Percentiles rank a stretch among this genome's conserved stretches.
phyloP scores from a whole-genome alignment of 169 alveolate species.

The Amoebophrya sp. region DNA sequence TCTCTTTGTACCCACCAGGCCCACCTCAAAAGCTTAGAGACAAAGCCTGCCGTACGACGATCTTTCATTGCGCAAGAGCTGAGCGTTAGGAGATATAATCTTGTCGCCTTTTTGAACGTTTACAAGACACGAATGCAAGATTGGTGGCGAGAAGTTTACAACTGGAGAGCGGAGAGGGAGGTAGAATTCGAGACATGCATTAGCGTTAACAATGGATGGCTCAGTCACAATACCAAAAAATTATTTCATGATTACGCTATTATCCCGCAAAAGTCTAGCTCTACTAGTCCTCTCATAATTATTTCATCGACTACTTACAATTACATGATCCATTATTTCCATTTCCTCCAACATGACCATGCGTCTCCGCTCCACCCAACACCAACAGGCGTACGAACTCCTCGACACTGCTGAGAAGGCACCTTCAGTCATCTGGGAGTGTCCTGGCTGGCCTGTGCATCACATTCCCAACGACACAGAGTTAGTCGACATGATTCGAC shows the following conservation, averaged over 20 bases:
- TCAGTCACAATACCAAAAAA: no score
- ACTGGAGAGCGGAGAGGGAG: neutral
- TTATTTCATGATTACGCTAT: no score
- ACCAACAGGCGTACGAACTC: neutral
- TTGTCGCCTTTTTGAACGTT: neutral
- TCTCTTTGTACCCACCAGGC: no score
- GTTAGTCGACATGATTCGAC: neutral
- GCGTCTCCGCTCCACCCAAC: neutral
- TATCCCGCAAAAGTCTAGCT: no score
- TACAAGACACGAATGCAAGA: neutral
- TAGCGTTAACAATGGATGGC: no score
- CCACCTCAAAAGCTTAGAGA: neutral
- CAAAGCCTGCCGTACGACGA: neutral
- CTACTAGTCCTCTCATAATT: no score
- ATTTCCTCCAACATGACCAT: neutral
- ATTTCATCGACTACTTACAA: no score
- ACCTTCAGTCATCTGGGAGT: neutral
- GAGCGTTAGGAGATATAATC: neutral
- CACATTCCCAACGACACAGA: neutral
- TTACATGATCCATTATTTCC: neutral
- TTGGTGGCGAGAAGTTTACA: neutral
- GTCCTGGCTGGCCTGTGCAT: neutral
- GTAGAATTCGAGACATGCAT: neutral
- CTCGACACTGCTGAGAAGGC: neutral
- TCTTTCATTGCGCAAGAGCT: neutral